These are phyloP conservation scores for Cephaloascus fragrans DNA, from an alignment of 805 yeast species.

Conservation along the genomic window DNA sequence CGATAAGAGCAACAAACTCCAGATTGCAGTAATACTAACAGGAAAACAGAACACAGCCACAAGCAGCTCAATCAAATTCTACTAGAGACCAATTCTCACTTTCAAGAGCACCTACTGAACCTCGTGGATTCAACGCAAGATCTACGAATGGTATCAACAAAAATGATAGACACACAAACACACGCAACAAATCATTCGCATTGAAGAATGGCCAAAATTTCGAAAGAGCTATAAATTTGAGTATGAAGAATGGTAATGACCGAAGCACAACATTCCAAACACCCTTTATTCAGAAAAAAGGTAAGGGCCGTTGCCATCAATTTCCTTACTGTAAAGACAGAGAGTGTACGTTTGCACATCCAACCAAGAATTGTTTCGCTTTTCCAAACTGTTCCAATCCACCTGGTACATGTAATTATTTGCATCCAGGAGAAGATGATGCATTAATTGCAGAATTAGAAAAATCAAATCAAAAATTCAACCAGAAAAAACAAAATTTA, in stretches of 20 bases:
- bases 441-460: constrained; percentile 61
- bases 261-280: constrained; percentile 3
- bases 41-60: constrained; percentile 4
- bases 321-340: constrained; percentile 66
- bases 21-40: constrained; percentile 7
- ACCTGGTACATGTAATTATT: constrained; percentile 72
- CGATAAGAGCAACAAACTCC: constrained; percentile 3
- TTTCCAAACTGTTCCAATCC: constrained; percentile 73
- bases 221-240: constrained; percentile 28
- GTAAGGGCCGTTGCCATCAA: constrained; percentile 56
- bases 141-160: constrained; percentile 1
- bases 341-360: constrained; percentile 72
- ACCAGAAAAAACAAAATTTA: constrained; percentile 6
- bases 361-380: constrained; percentile 63
- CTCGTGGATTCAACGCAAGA: neutral
- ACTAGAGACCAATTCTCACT: neutral
- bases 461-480: constrained; percentile 42
- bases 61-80: constrained; percentile 1
- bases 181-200: constrained; percentile 18
- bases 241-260: constrained; percentile 10
- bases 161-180: constrained; percentile 1
- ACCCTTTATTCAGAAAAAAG: constrained; percentile 31
- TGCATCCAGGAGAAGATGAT: constrained; percentile 83
- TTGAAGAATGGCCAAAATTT: constrained; percentile 29
- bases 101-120: neutral